These are phyloP conservation scores for Heterobasidion annosum DNA, from an alignment of 1,284 basidiomycete genomes.

Conservation along the genomic window DNA sequence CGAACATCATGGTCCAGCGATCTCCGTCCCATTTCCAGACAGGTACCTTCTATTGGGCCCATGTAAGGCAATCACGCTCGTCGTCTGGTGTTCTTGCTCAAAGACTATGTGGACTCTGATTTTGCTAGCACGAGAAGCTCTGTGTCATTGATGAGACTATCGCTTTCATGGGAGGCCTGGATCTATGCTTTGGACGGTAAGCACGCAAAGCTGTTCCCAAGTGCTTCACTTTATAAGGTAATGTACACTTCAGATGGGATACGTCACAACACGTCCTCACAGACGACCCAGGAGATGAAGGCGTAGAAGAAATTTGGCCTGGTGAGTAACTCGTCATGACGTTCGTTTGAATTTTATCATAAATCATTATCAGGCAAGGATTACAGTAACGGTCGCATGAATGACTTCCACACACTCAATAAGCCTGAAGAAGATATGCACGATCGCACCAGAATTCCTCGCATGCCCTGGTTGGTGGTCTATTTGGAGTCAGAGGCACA, in stretches of 20 bases:
- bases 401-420: constrained; percentile 82
- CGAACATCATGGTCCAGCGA: constrained; percentile 94
- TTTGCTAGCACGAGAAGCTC: constrained; percentile 85
- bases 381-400: constrained; percentile 86
- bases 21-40: constrained; percentile 98
- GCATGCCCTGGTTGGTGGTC: constrained; percentile 86
- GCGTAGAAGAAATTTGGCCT: constrained; percentile 68
- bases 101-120: neutral
- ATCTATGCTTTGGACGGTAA: constrained; percentile 85
- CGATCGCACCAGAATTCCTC: constrained; percentile 78
- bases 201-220: neutral
- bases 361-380: constrained; percentile 60
- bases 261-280: constrained; percentile 89
- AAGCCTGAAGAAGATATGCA: constrained; percentile 96
- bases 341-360: neutral
- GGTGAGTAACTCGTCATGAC: constrained; percentile 33
- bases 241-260: constrained; percentile 69
- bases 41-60: constrained; percentile 97
- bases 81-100: neutral
- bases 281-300: constrained; percentile 64
- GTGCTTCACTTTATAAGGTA: neutral
- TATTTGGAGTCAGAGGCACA: neutral
- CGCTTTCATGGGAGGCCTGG: constrained; percentile 96
- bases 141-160: constrained; percentile 97
- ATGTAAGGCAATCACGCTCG: constrained; percentile 43